Evolutionary conservation across 225 moss, liverwort and hornwort species (phyloP), one percentile per base, ranked within the genome.

Genomic region (Anthoceros angustus): DNA sequence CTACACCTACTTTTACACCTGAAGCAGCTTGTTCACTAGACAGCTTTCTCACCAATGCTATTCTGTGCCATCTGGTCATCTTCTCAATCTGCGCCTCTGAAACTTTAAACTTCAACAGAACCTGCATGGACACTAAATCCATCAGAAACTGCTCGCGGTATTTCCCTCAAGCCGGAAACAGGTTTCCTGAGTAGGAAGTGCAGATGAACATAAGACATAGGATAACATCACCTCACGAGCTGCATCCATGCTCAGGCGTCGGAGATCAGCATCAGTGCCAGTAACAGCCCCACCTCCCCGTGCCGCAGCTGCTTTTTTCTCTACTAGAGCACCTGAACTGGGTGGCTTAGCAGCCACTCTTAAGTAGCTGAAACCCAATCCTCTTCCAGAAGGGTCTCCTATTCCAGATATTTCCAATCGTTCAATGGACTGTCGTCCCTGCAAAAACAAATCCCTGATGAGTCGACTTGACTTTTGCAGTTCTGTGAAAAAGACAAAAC

Each of bases 241-340:
- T 76, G 92, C 98, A 75, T 98, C 98, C 98, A 98, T 98, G 69
- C 98, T 92, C 61, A 98, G 83, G 12, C 92, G 92, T 69, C 98
- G 92, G 70, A 98, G 98, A 83, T 98, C 92, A 55, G 98, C 98
- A 68, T 98, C 98, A 60, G 98, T 98, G 43, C 98, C 98, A 38
- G 98, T 98, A n/a, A 98, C 98, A 67, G 98, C 98, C 75, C 98
- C 98, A 68, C 98, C 98, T 76, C 98, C 98, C 66, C 98, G 86
- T 26, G 98, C 98, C 76, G 91, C 92, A 68, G 98, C 98, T 72
- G 98, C 92, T 70, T 98, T 98, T 76, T 98, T 98, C 69, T 98
- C 98, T 42, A 98, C 98, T 62, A 98, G 82, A 16, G 92, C 98
- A 67, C 98, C 98, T 39, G 91, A 88, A 69, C 89, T 92, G 12